phyloP scores from a whole-genome alignment of 805 yeast genomes.

The Alloascoidea hylecoeti region DNA sequence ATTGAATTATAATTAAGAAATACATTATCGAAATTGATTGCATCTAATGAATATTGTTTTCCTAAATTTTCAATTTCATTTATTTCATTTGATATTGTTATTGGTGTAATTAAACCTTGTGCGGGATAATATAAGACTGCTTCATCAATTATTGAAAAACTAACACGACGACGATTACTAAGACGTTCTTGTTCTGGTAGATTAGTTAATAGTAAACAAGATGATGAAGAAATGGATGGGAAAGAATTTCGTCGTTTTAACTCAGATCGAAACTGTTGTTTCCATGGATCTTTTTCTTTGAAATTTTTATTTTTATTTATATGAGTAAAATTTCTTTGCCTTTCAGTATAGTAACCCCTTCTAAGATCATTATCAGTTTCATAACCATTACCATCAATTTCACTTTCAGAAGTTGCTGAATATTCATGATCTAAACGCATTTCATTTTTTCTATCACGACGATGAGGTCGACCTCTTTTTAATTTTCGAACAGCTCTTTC shows the following conservation, averaged over 20 bases:
- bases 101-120: slow-evolving; percentile 6
- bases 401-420: slow-evolving; percentile 1
- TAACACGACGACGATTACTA: slow-evolving; percentile 15
- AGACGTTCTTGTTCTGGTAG: slow-evolving; percentile 2
- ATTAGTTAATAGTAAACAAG: background rate
- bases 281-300: slow-evolving; percentile 3
- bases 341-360: no score
- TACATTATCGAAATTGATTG: slow-evolving; percentile 10
- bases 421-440: no score
- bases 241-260: slow-evolving; percentile 24
- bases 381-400: background rate
- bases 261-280: slow-evolving; percentile 9
- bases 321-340: no score
- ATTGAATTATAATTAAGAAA: slow-evolving; percentile 10
- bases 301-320: background rate
- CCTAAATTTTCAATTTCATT: slow-evolving; percentile 14
- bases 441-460: background rate
- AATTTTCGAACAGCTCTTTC: slow-evolving; percentile 1
- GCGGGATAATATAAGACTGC: slow-evolving; percentile 7
- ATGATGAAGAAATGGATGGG: slow-evolving; percentile 15
- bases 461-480: background rate
- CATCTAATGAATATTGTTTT: slow-evolving; percentile 11
- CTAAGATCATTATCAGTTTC: background rate
- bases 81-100: slow-evolving; percentile 2
- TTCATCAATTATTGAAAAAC: slow-evolving; percentile 20